Conservation (phyloP, 169 alveolate species). For the Theileria luwenshuni region DNA sequence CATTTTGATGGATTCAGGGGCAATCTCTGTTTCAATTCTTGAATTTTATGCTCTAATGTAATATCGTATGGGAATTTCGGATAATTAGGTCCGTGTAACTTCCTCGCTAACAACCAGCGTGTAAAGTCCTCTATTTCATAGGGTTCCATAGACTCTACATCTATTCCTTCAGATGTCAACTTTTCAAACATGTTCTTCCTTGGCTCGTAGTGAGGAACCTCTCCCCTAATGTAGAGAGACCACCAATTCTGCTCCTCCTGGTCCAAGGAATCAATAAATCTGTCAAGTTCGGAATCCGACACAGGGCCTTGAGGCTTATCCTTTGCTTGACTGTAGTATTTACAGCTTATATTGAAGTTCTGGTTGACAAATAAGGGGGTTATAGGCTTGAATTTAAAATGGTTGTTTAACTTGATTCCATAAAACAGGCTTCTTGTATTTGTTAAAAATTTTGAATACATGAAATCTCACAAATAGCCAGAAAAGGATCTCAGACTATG, state of each 20-base stretch:
- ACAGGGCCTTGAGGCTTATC: neutral
- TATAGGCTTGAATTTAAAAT: neutral
- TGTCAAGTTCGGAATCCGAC: conserved; percentile 19
- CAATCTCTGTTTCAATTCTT: conserved; percentile 69
- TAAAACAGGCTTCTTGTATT: neutral
- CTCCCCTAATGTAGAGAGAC: conserved; percentile 80
- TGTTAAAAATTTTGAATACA: conserved; percentile 1
- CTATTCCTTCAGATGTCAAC: conserved; percentile 73
- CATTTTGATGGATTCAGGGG: conserved; percentile 61
- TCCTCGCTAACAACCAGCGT: conserved; percentile 78
- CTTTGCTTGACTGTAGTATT: conserved; percentile 3
- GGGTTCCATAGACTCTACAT: conserved; percentile 79
- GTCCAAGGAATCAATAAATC: conserved; percentile 40
- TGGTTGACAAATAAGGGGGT: neutral
- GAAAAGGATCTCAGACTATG: too few relatives aligned
- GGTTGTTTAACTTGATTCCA: neutral
- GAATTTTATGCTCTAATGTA: conserved; percentile 79
- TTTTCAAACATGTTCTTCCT: conserved; percentile 75
- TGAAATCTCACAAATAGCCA: too few relatives aligned
- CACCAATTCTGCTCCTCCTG: conserved; percentile 71
- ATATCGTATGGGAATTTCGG: conserved; percentile 82
- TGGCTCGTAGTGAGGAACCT: conserved; percentile 82
- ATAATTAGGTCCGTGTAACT: conserved; percentile 72
- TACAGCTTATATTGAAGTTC: neutral
- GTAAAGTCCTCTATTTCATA: conserved; percentile 81